Percentiles rank a stretch among this genome's conserved stretches.
phyloP scores from a whole-genome alignment of 306 rosid genomes.

The Rosa lucieae region DNA sequence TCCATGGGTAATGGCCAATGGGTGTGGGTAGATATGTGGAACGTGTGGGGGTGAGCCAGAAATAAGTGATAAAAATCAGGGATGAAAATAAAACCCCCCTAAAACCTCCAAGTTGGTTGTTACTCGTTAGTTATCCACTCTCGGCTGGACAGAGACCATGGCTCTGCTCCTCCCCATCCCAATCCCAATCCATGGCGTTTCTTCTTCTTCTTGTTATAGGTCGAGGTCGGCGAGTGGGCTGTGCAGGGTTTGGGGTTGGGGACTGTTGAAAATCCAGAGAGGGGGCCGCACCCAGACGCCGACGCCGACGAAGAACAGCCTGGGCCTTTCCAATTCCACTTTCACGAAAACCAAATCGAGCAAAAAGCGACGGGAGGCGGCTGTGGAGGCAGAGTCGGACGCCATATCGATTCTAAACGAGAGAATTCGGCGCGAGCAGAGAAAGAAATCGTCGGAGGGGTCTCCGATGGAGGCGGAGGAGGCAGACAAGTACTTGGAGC shows the following conservation, averaged over 20 bases:
- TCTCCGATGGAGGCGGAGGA: constrained; percentile 61
- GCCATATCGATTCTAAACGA: constrained; percentile 63
- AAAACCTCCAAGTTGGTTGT: constrained; percentile 36
- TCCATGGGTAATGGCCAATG: not conserved
- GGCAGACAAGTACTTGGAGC: constrained; percentile 63
- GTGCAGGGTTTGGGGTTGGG: not conserved
- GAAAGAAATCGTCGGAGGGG: constrained; percentile 35
- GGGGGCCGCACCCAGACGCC: too few relatives aligned
- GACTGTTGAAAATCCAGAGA: not conserved
- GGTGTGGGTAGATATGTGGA: not conserved
- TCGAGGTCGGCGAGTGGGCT: not conserved
- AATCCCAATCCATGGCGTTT: not conserved
- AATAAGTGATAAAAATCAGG: not conserved
- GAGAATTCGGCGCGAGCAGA: constrained; percentile 64
- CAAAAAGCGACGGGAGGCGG: constrained; percentile 24
- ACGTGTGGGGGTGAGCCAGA: not conserved
- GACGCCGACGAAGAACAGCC: not conserved
- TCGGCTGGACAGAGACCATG: constrained; percentile 30
- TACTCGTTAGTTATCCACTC: not conserved
- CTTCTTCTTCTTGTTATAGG: not conserved
- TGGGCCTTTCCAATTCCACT: constrained; percentile 18
- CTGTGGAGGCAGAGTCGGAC: constrained; percentile 47
- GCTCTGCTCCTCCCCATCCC: constrained; percentile 47
- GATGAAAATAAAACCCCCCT: constrained; percentile 42
- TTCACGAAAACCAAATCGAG: constrained; percentile 30